Evolutionary conservation across 352 stramenopile genomes (phyloP).

Genomic region (Pythium grandisporangium): DNA sequence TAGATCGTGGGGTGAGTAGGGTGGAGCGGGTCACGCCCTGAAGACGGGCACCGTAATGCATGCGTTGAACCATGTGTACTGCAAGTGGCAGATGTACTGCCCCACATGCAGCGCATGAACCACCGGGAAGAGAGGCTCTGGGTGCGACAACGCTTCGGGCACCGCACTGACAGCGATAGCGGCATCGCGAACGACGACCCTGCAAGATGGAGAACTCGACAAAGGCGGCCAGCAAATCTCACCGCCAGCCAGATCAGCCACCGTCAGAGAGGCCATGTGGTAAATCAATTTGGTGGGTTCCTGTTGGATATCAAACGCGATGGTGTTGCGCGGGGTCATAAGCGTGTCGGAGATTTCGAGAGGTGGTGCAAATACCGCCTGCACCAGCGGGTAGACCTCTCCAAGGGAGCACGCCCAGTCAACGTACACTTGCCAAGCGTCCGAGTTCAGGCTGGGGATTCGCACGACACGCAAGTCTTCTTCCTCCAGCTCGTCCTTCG

Average conservation of each 20-base stretch:
- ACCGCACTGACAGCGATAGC: conserved; percentile 14
- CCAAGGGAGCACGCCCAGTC: neutral
- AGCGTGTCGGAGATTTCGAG: neutral
- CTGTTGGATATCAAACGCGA: neutral
- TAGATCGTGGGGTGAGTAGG: too few species aligned
- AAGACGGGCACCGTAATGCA: too few species aligned
- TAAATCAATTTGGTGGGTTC: conserved; percentile 2
- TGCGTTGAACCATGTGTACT: neutral
- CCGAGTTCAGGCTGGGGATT: conserved; percentile 1
- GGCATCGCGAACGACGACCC: conserved; percentile 24
- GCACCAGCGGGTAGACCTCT: neutral
- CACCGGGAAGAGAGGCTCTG: neutral
- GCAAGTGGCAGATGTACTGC: neutral
- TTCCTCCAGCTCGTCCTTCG: conserved; percentile 10
- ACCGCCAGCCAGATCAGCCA: neutral
- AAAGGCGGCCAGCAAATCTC: neutral
- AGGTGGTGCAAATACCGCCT: neutral
- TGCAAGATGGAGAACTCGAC: conserved; percentile 2
- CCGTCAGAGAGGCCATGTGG: neutral
- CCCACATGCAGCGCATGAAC: neutral
- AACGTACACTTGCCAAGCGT: neutral
- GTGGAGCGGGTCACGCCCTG: too few species aligned
- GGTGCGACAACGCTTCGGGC: conserved; percentile 10
- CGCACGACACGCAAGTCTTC: too few species aligned
- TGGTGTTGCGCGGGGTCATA: neutral